A percentile compares a stretch with the other conserved stretches of the same genome.
Conservation (phyloP, 1,139 yeast species). For the Pichia sp. region DNA sequence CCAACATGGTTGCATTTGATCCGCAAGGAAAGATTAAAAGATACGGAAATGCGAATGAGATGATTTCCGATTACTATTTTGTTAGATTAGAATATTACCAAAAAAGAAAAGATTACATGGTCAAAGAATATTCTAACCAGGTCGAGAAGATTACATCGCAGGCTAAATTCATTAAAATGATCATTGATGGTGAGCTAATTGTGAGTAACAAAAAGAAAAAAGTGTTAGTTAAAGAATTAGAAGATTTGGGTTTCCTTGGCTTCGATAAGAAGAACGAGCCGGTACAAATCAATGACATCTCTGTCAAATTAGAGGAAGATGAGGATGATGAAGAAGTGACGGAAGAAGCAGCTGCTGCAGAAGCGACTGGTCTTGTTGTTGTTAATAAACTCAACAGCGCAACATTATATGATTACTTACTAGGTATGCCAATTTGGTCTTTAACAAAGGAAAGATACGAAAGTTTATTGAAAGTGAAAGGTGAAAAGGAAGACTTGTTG, state of each 20-base stretch:
- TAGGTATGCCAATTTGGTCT: constrained; percentile 92
- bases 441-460: constrained; percentile 86
- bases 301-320: constrained; percentile 32
- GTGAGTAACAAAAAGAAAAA: constrained; percentile 71
- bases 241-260: constrained; percentile 60
- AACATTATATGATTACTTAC: constrained; percentile 62
- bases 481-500: constrained; percentile 65
- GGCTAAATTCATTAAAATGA: constrained; percentile 86
- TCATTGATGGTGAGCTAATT: constrained; percentile 63
- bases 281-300: constrained; percentile 25
- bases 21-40: constrained; percentile 83
- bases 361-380: constrained; percentile 22
- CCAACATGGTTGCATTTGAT: constrained; percentile 95
- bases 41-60: constrained; percentile 69
- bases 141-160: constrained; percentile 70
- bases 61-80: constrained; percentile 74
- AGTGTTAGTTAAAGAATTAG: constrained; percentile 55
- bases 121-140: constrained; percentile 62
- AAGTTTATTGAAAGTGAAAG: constrained; percentile 62
- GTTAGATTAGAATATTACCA: constrained; percentile 87
- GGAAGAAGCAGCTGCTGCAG: constrained; percentile 24
- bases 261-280: constrained; percentile 66
- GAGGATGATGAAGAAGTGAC: constrained; percentile 28
- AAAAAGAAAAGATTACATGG: constrained; percentile 76
- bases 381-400: constrained; percentile 36